Evolutionary conservation across 2,329 filamentous ascomycete species (phyloP), one percentile per base, ranked within the genome.

Genomic region (Penicillium sp.): DNA sequence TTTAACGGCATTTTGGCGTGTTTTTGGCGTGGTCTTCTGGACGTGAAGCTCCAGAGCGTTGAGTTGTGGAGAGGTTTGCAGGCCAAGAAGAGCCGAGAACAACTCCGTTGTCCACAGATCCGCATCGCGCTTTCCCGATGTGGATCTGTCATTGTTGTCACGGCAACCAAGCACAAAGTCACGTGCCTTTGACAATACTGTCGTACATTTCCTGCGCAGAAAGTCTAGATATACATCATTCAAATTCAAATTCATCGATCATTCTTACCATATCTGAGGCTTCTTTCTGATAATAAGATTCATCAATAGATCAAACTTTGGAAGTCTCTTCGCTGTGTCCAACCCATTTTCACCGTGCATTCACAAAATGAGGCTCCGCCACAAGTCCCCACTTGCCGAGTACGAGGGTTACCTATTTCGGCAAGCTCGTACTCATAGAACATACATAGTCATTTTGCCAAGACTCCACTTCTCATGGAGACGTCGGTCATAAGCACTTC

Each of bases 1-100:
- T 81, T 84, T 56, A 76, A 69, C 21, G 72, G 62, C 54, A 72
- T 67, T 23, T 50, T 65, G 58, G 21, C 50, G 44, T 46, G 25
- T n/a, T n/a, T 23, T 50, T 65, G 58, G 21, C 50, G 44, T 46
- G 25, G n/a, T n/a, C 27, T 50, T 23, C 35, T 35, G 43, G 37
- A 45, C 37, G 16, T 43, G 44, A 47, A 23, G 39, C 39, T 57
- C 47, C 53, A 53, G 49, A 47, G 25, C 47, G 42, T 55, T 43
- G 53, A 47, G 39, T 49, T 53, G 57, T 55, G 55, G 48, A 60
- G 48, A 60, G 50, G 57, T 48, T 47, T 42, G 51, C 29, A 51
- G 46, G 52, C 43, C 51, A 46, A 35, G 26, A 35, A 37, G 46
- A 54, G 54, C 55, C 49, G 50, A 53, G 44, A 53, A 46, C 49